These are phyloP conservation scores for Begonia peltatifolia DNA, from an alignment of 306 rosid species.

Conservation along the genomic window DNA sequence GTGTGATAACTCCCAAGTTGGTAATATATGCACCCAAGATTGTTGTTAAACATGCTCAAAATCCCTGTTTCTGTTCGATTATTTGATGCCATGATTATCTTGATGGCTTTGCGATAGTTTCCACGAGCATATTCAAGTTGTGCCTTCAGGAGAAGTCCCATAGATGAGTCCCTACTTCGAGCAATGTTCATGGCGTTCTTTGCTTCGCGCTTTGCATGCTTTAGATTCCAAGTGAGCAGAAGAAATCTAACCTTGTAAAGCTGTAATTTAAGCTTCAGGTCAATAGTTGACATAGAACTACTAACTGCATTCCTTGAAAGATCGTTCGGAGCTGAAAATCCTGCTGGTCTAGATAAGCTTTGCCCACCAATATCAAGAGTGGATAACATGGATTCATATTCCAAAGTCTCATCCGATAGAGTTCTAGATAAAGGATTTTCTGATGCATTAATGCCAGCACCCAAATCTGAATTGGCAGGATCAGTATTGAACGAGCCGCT, in stretches of 20 bases:
- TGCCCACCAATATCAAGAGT: constrained; percentile 54
- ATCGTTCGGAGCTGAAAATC: constrained; percentile 44
- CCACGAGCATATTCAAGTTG: constrained; percentile 96
- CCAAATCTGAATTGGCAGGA: constrained; percentile 55
- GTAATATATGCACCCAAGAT: constrained; percentile 88
- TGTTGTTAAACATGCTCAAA: constrained; percentile 74
- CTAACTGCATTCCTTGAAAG: constrained; percentile 48
- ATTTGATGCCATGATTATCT: constrained; percentile 80
- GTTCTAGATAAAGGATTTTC: constrained; percentile 56
- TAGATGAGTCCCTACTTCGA: constrained; percentile 75
- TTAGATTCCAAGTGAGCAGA: constrained; percentile 75
- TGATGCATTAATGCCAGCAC: constrained; percentile 39
- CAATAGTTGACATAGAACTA: constrained; percentile 52
- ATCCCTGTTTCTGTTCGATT: constrained; percentile 60
- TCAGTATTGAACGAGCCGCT: constrained; percentile 42
- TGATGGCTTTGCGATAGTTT: constrained; percentile 90
- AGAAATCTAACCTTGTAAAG: constrained; percentile 88
- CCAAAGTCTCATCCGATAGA: constrained; percentile 68
- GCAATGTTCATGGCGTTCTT: constrained; percentile 90
- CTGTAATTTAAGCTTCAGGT: constrained; percentile 83
- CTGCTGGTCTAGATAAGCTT: constrained; percentile 45
- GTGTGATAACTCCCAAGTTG: constrained; percentile 94
- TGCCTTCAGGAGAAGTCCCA: constrained; percentile 94
- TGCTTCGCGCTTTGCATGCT: constrained; percentile 93
- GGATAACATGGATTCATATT: constrained; percentile 48